These are phyloP conservation scores for Penicillium rolfsii DNA, from an alignment of 2,329 filamentous ascomycete species.

Conservation along the genomic window DNA sequence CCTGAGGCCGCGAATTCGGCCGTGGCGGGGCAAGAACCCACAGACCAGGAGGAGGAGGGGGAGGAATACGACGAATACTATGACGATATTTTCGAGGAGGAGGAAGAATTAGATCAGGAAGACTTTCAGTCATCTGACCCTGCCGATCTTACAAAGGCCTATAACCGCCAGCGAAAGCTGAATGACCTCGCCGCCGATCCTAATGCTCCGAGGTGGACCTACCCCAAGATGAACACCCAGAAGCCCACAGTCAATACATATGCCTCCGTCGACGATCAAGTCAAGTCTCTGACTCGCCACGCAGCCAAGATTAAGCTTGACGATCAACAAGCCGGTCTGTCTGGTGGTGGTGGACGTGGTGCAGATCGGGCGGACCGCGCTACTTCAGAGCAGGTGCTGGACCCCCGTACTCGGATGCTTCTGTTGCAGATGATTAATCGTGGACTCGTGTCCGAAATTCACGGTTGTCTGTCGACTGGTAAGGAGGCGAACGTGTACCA, in stretches of 20 bases:
- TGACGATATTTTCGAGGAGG: slow-evolving; percentile 58
- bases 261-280: slow-evolving; percentile 82
- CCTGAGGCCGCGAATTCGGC: slow-evolving; percentile 40
- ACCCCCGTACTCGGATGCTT: slow-evolving; percentile 93
- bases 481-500: slow-evolving; percentile 99
- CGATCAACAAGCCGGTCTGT: slow-evolving; percentile 58
- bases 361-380: slow-evolving; percentile 87
- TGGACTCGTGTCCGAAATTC: slow-evolving; percentile 83
- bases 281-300: slow-evolving; percentile 80
- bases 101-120: slow-evolving; percentile 58
- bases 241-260: slow-evolving; percentile 78
- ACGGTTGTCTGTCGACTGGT: slow-evolving; percentile 92
- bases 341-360: slow-evolving; percentile 50
- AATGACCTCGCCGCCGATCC: slow-evolving; percentile 56
- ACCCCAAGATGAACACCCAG: slow-evolving; percentile 75
- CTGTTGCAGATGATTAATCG: slow-evolving; percentile 95
- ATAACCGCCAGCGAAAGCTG: slow-evolving; percentile 79
- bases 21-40: slow-evolving; percentile 38
- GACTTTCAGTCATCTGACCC: slow-evolving; percentile 60
- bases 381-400: slow-evolving; percentile 91
- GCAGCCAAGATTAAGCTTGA: slow-evolving; percentile 83
- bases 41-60: slow-evolving; percentile 43
- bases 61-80: slow-evolving; percentile 65
- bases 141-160: slow-evolving; percentile 77
- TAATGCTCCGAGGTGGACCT: slow-evolving; percentile 57